phyloP scores from a whole-genome alignment of 805 yeast species.

The Wickerhamomyces chambardii region DNA sequence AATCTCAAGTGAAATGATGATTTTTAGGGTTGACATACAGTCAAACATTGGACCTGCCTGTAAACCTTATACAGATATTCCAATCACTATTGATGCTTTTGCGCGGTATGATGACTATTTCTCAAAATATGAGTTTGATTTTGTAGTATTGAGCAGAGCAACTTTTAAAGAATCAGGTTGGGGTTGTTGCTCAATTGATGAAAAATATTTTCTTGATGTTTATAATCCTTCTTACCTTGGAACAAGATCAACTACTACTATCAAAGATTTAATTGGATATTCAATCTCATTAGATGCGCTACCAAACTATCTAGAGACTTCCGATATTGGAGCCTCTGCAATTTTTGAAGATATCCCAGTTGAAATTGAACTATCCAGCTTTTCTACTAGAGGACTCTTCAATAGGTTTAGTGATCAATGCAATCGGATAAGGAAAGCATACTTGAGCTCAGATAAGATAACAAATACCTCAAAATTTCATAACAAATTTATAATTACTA shows the following conservation, averaged over 20 bases:
- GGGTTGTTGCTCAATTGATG: constrained; percentile 35
- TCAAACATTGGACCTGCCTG: neutral
- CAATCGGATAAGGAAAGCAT: constrained; percentile 8
- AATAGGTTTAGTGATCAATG: constrained; percentile 18
- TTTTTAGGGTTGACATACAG: constrained; percentile 3
- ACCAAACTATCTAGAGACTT: constrained; percentile 29
- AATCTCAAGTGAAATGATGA: constrained; percentile 29
- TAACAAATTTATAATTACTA: constrained; percentile 25
- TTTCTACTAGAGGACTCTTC: neutral
- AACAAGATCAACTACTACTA: constrained; percentile 22
- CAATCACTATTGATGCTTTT: neutral
- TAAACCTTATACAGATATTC: neutral
- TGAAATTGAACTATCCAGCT: too few relatives aligned
- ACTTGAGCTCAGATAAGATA: constrained; percentile 9
- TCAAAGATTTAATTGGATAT: constrained; percentile 25
- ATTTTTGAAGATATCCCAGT: constrained; percentile 18
- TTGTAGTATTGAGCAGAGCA: constrained; percentile 23
- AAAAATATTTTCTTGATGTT: constrained; percentile 38
- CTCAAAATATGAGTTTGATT: constrained; percentile 3
- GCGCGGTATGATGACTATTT: neutral
- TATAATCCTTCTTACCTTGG: constrained; percentile 36
- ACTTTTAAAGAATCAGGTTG: constrained; percentile 41
- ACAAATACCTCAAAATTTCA: constrained; percentile 18
- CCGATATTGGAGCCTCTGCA: constrained; percentile 30
- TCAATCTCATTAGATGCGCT: constrained; percentile 29